A percentile compares a stretch with the other conserved stretches of the same genome.
Evolutionary conservation across 768 basidiomycete genomes (phyloP).

Genomic region (Termitomyces sp.): DNA sequence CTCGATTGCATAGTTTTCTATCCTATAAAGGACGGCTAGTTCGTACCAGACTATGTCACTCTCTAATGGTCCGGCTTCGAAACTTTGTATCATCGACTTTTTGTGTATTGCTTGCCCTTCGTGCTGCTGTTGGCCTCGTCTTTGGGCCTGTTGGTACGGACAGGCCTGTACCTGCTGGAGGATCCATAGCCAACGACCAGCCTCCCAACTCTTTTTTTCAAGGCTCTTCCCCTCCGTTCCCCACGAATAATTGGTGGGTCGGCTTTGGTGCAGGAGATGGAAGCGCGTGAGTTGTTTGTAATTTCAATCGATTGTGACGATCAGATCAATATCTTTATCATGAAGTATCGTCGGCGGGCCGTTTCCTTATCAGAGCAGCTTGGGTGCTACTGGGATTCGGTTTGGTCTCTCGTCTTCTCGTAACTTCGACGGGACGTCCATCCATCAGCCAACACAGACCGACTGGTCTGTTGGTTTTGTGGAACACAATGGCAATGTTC

Average conservation of each 20-base stretch:
- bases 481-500: conserved; percentile 23
- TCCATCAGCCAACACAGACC: conserved; percentile 26
- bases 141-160: conserved; percentile 23
- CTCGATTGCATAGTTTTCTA: background rate
- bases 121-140: conserved; percentile 7
- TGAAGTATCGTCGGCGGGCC: conserved; percentile 25
- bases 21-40: conserved; percentile 9
- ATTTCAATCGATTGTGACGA: background rate
- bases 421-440: conserved; percentile 26
- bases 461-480: conserved; percentile 29
- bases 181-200: conserved; percentile 19
- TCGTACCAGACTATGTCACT: background rate
- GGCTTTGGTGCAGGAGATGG: conserved; percentile 25
- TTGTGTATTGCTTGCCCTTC: conserved; percentile 1
- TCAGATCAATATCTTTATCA: background rate
- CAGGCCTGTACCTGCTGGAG: conserved; percentile 22
- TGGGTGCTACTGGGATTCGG: conserved; percentile 22
- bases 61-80: conserved; percentile 10
- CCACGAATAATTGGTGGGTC: conserved; percentile 31
- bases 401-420: conserved; percentile 26
- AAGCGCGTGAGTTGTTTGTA: conserved; percentile 18
- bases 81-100: background rate
- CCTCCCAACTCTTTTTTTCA: conserved; percentile 30
- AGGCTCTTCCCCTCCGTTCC: conserved; percentile 27
- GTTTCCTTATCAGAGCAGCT: conserved; percentile 25